Evolutionary conservation across 352 stramenopile genomes (phyloP).

Genomic region (Pythium vanterpoolii): DNA sequence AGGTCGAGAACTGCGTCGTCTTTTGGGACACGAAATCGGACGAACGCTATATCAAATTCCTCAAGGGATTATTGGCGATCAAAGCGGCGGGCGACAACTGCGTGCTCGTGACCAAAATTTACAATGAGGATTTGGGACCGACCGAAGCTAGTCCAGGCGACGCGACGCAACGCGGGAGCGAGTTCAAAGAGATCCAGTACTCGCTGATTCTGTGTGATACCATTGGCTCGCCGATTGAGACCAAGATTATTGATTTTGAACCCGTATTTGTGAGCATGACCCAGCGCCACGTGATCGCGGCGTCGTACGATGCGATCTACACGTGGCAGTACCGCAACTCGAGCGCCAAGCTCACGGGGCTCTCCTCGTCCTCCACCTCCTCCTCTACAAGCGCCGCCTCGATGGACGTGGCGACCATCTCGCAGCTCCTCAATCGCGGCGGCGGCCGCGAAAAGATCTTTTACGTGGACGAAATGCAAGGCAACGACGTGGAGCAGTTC

Average conservation of each 20-base stretch:
- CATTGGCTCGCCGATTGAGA: conserved; percentile 81
- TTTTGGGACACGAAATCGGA: conserved; percentile 92
- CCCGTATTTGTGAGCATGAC: conserved; percentile 88
- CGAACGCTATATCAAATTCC: conserved; percentile 84
- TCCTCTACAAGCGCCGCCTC: conserved; percentile 28
- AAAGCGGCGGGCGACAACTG: conserved; percentile 86
- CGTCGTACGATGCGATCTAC: conserved; percentile 84
- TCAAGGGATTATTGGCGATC: conserved; percentile 74
- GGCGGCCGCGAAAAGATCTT: conserved; percentile 86
- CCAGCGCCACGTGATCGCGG: conserved; percentile 73
- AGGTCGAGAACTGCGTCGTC: conserved; percentile 85
- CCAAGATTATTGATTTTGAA: conserved; percentile 82
- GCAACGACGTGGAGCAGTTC: conserved; percentile 71
- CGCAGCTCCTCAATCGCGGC: conserved; percentile 56
- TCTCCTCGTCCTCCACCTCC: conserved; percentile 33
- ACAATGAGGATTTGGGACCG: conserved; percentile 61
- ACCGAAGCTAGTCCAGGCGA: conserved; percentile 7
- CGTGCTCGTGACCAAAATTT: conserved; percentile 81
- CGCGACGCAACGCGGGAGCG: conserved; percentile 1
- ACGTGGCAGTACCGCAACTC: conserved; percentile 93
- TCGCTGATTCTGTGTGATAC: conserved; percentile 86
- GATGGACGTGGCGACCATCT: conserved; percentile 59
- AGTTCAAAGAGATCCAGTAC: conserved; percentile 74
- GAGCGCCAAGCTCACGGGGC: conserved; percentile 67
- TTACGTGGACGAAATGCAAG: conserved; percentile 85